A percentile compares a stretch with the other conserved stretches of the same genome.
Conservation (phyloP, 2,329 filamentous ascomycete species). For the Didymella arachidicola region DNA sequence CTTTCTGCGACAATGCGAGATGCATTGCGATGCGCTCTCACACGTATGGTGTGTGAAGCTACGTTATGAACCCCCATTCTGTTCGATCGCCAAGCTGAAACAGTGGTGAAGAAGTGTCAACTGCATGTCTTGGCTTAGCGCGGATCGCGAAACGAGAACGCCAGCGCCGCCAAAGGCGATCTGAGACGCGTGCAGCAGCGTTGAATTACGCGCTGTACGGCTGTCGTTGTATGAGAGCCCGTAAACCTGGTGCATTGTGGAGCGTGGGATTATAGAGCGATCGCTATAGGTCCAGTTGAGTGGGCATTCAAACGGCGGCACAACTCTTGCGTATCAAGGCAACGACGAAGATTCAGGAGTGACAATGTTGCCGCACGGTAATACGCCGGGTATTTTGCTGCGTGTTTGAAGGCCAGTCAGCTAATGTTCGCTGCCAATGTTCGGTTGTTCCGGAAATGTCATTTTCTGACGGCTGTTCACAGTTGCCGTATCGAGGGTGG, state of each 20-base stretch:
- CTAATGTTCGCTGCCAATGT: constrained; percentile 8
- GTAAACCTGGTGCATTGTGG: constrained; percentile 4
- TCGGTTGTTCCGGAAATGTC: constrained; percentile 15
- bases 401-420: constrained; percentile 9
- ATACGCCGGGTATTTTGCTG: constrained; percentile 8
- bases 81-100: constrained; percentile 49
- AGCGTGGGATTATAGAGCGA: neutral
- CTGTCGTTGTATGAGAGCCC: neutral
- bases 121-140: constrained; percentile 39
- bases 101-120: constrained; percentile 42
- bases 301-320: constrained; percentile 2
- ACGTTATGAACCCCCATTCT: constrained; percentile 12
- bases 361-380: constrained; percentile 9
- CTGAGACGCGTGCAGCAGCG: constrained; percentile 17
- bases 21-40: neutral
- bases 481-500: constrained; percentile 25
- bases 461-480: constrained; percentile 9
- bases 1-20: constrained; percentile 30
- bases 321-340: constrained; percentile 1
- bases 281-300: neutral
- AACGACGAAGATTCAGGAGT: neutral
- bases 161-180: constrained; percentile 33
- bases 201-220: constrained; percentile 1
- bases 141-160: constrained; percentile 35
- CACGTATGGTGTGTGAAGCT: constrained; percentile 33